phyloP scores from a whole-genome alignment of 225 moss, liverwort and hornwort genomes.

The Polytrichum commune region DNA sequence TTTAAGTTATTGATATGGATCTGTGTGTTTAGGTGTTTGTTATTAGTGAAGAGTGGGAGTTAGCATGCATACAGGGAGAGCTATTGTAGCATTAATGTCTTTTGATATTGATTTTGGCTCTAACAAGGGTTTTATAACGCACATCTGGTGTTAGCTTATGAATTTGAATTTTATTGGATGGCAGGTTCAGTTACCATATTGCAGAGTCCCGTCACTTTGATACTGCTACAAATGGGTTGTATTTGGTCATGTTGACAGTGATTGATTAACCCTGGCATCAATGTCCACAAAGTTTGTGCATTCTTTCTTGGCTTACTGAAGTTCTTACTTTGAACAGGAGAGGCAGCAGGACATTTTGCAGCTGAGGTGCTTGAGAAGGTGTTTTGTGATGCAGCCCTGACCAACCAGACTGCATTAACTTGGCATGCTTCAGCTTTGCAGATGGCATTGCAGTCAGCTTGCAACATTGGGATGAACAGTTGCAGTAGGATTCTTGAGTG shows the following conservation, averaged over 20 bases:
- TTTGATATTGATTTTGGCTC: not conserved
- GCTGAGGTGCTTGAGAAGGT: slow-evolving; percentile 80
- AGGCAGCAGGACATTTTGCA: slow-evolving; percentile 71
- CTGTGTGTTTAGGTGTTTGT: not conserved
- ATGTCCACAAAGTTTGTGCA: not conserved
- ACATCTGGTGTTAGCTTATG: too few species aligned
- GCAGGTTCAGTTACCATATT: too few species aligned
- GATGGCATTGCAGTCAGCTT: slow-evolving; percentile 60
- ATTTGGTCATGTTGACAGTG: not conserved
- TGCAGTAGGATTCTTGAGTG: slow-evolving; percentile 79
- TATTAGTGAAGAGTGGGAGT: slow-evolving; percentile 5
- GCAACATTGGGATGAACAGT: slow-evolving; percentile 39
- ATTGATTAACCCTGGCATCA: too few species aligned
- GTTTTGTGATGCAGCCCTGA: slow-evolving; percentile 73
- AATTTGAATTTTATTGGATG: too few species aligned
- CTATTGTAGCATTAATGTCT: not conserved
- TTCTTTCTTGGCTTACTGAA: not conserved
- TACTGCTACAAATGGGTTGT: not conserved
- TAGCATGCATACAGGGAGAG: not conserved
- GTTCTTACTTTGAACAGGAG: slow-evolving; percentile 33
- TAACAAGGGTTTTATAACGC: not conserved
- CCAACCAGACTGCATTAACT: slow-evolving; percentile 70
- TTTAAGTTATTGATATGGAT: too few species aligned
- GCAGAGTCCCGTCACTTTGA: too few species aligned
- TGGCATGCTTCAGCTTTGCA: slow-evolving; percentile 72